Base-by-base conservation (phyloP, 192 early-diverging fungal genomes). In the Phlyctochytrium bullatum region DNA sequence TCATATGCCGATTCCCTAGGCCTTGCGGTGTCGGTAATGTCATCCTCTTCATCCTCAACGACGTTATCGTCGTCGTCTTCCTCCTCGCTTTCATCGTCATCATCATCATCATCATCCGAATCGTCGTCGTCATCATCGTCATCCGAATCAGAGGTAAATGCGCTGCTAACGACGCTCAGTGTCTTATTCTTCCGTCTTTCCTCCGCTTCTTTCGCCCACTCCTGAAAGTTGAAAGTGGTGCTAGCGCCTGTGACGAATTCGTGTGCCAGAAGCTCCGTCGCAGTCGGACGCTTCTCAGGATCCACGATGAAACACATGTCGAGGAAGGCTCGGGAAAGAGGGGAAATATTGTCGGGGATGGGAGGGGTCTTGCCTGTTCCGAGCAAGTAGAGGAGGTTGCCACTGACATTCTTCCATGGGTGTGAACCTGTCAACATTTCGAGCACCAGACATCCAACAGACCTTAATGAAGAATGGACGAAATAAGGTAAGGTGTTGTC, bases 391-490 rank as follows among this genome's bases (percentile, higher is more conserved):
- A 89, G 77, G 60, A 87, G 72, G 78, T 47, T 47, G 64, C 75
- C 73, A 74, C 67, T 66, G 14, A 77, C 77, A 23, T 79, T 74
- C 58, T 81, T 72, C 83, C 83, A 99, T 16, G 97, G 97, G 72
- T 94, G 91, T 3, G 86, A 80, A 12, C 92, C 94, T 32, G 94
- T 91, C 72, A 95, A 88, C 97, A 98, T 98, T 72, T 98, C 95
- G 58, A 98, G 75, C 2, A 93, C 91, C 4, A 93, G 76, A 67
- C 95, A 97, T 30, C 95, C 95, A 47, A 97, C 76, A 58, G 91
- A 89, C 72, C 65, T 66, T n/a, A 23, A 34, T 6, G 20, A 12
- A 24, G 36, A n/a, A n/a, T n/a, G n/a, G n/a, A n/a, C n/a, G 14
- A 12, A 31, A 2, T 32, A 59, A 34, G 16, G n/a, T 30, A 6